phyloP scores from a whole-genome alignment of 768 basidiomycete genomes.

The Naganishia antarctica region DNA sequence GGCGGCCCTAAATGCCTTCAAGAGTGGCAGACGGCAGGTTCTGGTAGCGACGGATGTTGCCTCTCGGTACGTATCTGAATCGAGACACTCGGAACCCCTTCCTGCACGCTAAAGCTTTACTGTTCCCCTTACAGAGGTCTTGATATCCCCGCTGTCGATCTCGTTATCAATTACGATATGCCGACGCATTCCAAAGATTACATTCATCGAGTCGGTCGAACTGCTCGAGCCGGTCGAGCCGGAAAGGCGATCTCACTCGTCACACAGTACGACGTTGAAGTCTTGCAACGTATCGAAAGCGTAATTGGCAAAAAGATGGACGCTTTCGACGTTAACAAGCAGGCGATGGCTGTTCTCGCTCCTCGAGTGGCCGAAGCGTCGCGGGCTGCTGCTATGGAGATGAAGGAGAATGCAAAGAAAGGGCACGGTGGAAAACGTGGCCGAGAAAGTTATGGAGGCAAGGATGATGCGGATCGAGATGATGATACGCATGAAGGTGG shows the following conservation, averaged over 20 bases:
- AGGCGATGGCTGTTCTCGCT: constrained; percentile 77
- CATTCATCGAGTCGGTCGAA: constrained; percentile 95
- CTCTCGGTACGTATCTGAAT: constrained; percentile 60
- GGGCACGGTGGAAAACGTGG: constrained; percentile 56
- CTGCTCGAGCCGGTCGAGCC: constrained; percentile 92
- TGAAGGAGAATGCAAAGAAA: constrained; percentile 67
- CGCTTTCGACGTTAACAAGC: constrained; percentile 71
- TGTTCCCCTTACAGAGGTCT: constrained; percentile 60
- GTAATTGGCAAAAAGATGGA: constrained; percentile 91
- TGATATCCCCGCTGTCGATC: constrained; percentile 90
- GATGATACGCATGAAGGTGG: constrained; percentile 90
- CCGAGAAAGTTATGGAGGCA: constrained; percentile 53
- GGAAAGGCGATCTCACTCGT: constrained; percentile 97
- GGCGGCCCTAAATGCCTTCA: constrained; percentile 91
- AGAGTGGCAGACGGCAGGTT: constrained; percentile 82
- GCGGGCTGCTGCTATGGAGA: constrained; percentile 64
- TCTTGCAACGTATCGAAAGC: constrained; percentile 87
- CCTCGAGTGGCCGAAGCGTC: constrained; percentile 87
- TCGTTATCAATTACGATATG: constrained; percentile 96
- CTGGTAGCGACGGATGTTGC: constrained; percentile 96
- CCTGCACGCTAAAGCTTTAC: background rate
- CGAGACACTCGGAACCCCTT: too few relatives aligned
- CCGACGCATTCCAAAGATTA: constrained; percentile 99
- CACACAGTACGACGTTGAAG: constrained; percentile 96
- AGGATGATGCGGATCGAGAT: constrained; percentile 80